Evolutionary conservation across 495 filamentous ascomycete species (phyloP).

Genomic region (Neurospora cerealis): DNA sequence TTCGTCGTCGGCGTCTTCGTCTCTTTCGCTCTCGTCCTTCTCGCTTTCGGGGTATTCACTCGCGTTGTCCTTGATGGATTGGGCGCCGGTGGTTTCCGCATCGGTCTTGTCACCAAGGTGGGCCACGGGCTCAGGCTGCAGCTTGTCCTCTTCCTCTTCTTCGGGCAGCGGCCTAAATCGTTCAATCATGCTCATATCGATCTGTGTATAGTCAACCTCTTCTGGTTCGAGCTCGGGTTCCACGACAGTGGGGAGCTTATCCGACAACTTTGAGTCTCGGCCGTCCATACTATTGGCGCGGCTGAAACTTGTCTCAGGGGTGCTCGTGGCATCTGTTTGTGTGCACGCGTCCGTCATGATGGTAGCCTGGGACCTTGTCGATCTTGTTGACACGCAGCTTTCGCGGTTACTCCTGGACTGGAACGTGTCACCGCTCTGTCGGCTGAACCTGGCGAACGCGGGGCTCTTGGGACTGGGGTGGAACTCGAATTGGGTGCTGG

Average conservation of each 20-base stretch:
- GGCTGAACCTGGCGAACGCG: slow-evolving; percentile 55
- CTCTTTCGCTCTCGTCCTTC: slow-evolving; percentile 17
- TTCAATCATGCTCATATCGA: slow-evolving; percentile 37
- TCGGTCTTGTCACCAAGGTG: not conserved
- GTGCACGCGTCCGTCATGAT: slow-evolving; percentile 49
- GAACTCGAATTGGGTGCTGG: slow-evolving; percentile 69
- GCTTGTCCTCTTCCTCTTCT: slow-evolving; percentile 13
- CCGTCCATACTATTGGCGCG: slow-evolving; percentile 38
- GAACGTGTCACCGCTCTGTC: slow-evolving; percentile 57
- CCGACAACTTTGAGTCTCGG: slow-evolving; percentile 20
- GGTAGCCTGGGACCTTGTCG: slow-evolving; percentile 42
- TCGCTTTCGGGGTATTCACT: not conserved
- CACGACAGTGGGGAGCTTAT: slow-evolving; percentile 27
- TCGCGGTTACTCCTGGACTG: slow-evolving; percentile 53
- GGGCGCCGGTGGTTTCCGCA: not conserved
- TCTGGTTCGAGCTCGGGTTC: slow-evolving; percentile 39
- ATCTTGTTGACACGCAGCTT: slow-evolving; percentile 49
- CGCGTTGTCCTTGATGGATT: not conserved
- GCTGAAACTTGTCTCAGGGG: slow-evolving; percentile 38
- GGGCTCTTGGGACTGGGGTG: slow-evolving; percentile 67
- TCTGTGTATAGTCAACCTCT: slow-evolving; percentile 45
- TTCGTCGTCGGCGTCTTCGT: slow-evolving; percentile 32
- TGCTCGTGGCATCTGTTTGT: slow-evolving; percentile 44
- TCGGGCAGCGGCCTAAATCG: slow-evolving; percentile 15
- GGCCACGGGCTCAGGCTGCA: slow-evolving; percentile 3